phyloP scores from a whole-genome alignment of 2,329 filamentous ascomycete genomes.

The Eutypella sp. region DNA sequence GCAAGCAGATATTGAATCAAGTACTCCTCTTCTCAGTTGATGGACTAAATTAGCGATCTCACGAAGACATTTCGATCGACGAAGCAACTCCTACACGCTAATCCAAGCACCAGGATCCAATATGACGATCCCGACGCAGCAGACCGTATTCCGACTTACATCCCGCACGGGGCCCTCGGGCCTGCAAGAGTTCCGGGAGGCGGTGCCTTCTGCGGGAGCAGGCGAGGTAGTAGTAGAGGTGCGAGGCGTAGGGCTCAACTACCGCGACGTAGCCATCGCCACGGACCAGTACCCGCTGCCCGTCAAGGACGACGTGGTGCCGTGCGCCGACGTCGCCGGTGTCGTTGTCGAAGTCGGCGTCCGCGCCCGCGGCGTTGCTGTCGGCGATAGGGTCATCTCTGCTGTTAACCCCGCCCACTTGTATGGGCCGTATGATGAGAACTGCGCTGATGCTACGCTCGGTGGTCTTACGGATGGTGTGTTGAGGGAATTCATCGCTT shows the following conservation, averaged over 20 bases:
- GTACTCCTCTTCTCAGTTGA: too few species aligned
- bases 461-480: slow-evolving; percentile 32
- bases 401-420: slow-evolving; percentile 17
- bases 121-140: too few species aligned
- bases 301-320: slow-evolving; percentile 29
- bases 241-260: slow-evolving; percentile 28
- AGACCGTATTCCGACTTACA: slow-evolving; percentile 14
- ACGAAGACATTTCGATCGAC: too few species aligned
- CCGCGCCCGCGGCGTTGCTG: slow-evolving; percentile 10
- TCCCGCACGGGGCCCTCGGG: slow-evolving; percentile 10
- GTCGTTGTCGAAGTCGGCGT: slow-evolving; percentile 26
- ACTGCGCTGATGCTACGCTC: slow-evolving; percentile 14
- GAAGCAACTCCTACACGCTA: too few species aligned
- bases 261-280: slow-evolving; percentile 28
- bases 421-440: slow-evolving; percentile 18
- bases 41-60: too few species aligned
- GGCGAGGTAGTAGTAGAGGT: slow-evolving; percentile 27
- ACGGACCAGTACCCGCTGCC: slow-evolving; percentile 24
- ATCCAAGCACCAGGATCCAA: too few species aligned
- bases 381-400: slow-evolving; percentile 29
- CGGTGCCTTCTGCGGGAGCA: slow-evolving; percentile 16
- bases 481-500: slow-evolving; percentile 35
- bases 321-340: slow-evolving; percentile 32
- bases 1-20: too few species aligned
- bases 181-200: slow-evolving; percentile 19